phyloP scores from a whole-genome alignment of 2,329 filamentous ascomycete genomes.

The Chaetomium olivaceum region DNA sequence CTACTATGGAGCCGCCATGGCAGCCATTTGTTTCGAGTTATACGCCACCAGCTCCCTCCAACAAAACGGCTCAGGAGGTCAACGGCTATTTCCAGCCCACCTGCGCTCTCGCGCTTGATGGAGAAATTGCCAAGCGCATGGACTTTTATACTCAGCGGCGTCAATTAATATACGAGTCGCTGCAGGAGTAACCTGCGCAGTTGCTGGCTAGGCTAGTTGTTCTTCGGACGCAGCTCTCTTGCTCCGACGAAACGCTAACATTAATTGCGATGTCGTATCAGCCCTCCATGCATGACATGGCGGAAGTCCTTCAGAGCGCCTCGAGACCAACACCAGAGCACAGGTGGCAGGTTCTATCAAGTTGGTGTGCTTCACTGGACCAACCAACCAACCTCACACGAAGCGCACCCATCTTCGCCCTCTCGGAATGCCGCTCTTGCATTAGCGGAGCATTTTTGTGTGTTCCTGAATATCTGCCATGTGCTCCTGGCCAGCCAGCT shows the following conservation, averaged over 20 bases:
- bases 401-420: slow-evolving; percentile 15
- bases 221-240: not conserved
- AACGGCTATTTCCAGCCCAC: not conserved
- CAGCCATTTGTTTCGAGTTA: not conserved
- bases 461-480: slow-evolving; percentile 32
- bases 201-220: not conserved
- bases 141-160: slow-evolving; percentile 13
- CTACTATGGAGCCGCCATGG: not conserved
- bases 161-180: slow-evolving; percentile 27
- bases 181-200: slow-evolving; percentile 6
- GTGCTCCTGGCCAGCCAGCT: slow-evolving; percentile 11
- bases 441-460: slow-evolving; percentile 27
- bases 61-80: not conserved
- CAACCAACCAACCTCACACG: slow-evolving; percentile 15
- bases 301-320: not conserved
- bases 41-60: slow-evolving; percentile 13
- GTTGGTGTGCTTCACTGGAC: not conserved
- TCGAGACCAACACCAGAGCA: not conserved
- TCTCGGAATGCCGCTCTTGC: slow-evolving; percentile 31
- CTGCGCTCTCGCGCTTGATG: slow-evolving; percentile 1
- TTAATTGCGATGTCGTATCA: slow-evolving; percentile 15
- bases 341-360: not conserved
- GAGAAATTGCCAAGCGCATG: slow-evolving; percentile 15
- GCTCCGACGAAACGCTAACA: not conserved
- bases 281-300: slow-evolving; percentile 5